Percentiles rank a stretch among this genome's conserved stretches.
These are phyloP conservation scores for Trichoderma hamatum DNA, from an alignment of 2,329 filamentous ascomycete species.

Conservation along the genomic window DNA sequence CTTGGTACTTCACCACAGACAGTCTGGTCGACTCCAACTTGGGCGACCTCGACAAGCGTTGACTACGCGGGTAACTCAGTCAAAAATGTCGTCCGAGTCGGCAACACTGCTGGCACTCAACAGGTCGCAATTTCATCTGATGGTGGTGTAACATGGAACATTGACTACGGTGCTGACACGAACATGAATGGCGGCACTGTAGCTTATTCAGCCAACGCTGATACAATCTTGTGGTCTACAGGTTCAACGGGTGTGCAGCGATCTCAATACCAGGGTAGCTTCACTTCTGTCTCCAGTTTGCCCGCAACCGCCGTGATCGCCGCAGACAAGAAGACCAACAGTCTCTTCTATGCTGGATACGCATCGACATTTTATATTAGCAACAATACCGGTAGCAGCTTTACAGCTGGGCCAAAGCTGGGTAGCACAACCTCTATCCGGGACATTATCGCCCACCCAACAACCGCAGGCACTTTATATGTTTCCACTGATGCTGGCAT, in stretches of 20 bases:
- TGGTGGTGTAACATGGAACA: slow-evolving; percentile 18
- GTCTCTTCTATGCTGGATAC: slow-evolving; percentile 12
- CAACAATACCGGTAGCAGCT: slow-evolving; percentile 11
- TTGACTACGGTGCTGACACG: slow-evolving; percentile 16
- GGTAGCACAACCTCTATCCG: slow-evolving; percentile 4
- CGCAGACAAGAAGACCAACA: slow-evolving; percentile 15
- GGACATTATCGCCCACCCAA: slow-evolving; percentile 13
- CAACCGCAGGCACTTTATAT: slow-evolving; percentile 2
- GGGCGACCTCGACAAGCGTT: slow-evolving; percentile 13
- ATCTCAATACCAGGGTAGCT: slow-evolving; percentile 15
- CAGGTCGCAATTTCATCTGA: slow-evolving; percentile 16
- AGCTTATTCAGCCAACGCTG: slow-evolving; percentile 14
- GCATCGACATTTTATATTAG: slow-evolving; percentile 14
- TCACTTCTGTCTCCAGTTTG: slow-evolving; percentile 13
- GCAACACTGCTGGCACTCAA: slow-evolving; percentile 20
- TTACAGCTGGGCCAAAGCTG: slow-evolving; percentile 5
- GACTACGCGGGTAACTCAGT: slow-evolving; percentile 17
- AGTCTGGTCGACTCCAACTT: slow-evolving; percentile 15
- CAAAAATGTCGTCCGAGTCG: slow-evolving; percentile 18
- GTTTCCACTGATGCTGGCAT: slow-evolving; percentile 18
- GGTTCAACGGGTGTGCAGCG: slow-evolving; percentile 14
- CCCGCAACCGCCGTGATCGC: slow-evolving; percentile 13
- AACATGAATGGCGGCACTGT: slow-evolving; percentile 17
- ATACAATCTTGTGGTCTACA: slow-evolving; percentile 21
- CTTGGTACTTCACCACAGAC: slow-evolving; percentile 15